Evolutionary conservation across 331 rosid species (phyloP).

Genomic region (Malus hybrid): DNA sequence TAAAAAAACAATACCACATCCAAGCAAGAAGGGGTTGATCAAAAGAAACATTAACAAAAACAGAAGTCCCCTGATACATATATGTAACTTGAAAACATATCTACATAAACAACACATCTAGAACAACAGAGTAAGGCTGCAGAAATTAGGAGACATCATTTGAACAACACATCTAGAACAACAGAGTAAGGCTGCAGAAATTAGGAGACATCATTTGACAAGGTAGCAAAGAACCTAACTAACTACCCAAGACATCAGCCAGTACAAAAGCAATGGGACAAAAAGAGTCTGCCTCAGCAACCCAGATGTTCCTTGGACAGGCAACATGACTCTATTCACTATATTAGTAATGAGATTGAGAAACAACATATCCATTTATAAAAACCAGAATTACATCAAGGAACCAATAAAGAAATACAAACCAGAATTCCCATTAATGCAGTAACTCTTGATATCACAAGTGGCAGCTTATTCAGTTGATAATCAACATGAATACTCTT

Average conservation of each 20-base stretch:
- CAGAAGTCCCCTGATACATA: not conserved
- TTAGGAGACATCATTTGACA: not conserved
- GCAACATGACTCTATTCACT: not conserved
- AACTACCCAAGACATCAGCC: not conserved
- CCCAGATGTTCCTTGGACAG: not conserved
- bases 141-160: not conserved
- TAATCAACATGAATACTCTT: constrained; percentile 35
- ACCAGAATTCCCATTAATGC: constrained; percentile 96
- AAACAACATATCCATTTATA: not conserved
- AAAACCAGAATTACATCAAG: not conserved
- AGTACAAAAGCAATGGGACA: not conserved
- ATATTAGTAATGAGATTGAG: not conserved
- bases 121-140: not conserved
- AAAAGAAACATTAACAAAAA: not conserved
- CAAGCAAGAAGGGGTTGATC: not conserved
- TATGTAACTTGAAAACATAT: not conserved
- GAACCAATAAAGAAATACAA: constrained; percentile 15
- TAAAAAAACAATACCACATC: not conserved
- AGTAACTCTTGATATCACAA: constrained; percentile 79
- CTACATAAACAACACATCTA: not conserved
- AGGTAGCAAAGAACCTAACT: not conserved
- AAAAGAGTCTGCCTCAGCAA: not conserved
- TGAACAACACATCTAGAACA: not conserved
- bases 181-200: not conserved
- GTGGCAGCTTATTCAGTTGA: constrained; percentile 57